Percentiles rank a stretch among this genome's conserved stretches.
phyloP scores from a whole-genome alignment of 345 rosid genomes.

The Rubroshorea leprosula region DNA sequence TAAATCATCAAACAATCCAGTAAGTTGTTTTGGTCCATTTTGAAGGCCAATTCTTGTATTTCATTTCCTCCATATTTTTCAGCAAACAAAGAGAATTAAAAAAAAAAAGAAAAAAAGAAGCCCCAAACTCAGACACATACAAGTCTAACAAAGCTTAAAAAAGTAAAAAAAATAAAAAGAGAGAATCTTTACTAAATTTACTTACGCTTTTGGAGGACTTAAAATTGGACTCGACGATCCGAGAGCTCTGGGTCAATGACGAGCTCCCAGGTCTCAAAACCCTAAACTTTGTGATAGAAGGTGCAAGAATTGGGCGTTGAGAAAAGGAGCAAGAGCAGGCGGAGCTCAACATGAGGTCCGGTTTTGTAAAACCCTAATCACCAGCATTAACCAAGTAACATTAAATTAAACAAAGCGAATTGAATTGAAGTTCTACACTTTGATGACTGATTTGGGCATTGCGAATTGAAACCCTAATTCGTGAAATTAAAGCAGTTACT shows the following conservation, averaged over 20 bases:
- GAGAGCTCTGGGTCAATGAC: slow-evolving; percentile 34
- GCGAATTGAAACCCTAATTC: slow-evolving; percentile 5
- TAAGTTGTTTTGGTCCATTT: no score
- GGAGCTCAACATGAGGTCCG: slow-evolving; percentile 69
- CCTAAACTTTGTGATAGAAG: slow-evolving; percentile 42
- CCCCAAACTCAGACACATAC: neutral
- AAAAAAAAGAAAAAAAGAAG: neutral
- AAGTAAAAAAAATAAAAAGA: no score
- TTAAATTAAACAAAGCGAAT: neutral
- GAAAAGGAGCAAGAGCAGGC: slow-evolving; percentile 54
- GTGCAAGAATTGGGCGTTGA: slow-evolving; percentile 45
- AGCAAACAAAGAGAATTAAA: neutral
- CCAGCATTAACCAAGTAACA: slow-evolving; percentile 16
- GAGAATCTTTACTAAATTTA: neutral
- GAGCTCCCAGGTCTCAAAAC: slow-evolving; percentile 33
- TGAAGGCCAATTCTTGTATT: no score
- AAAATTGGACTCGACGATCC: slow-evolving; percentile 36
- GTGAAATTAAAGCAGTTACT: neutral
- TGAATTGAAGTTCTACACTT: neutral
- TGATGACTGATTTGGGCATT: neutral
- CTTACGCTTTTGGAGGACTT: slow-evolving; percentile 50
- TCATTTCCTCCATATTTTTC: neutral
- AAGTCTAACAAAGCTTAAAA: neutral
- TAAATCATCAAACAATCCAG: no score
- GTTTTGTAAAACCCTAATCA: slow-evolving; percentile 16